These are phyloP conservation scores for Leptographium radiaticola DNA, from an alignment of 2,329 filamentous ascomycete species.

Conservation along the genomic window DNA sequence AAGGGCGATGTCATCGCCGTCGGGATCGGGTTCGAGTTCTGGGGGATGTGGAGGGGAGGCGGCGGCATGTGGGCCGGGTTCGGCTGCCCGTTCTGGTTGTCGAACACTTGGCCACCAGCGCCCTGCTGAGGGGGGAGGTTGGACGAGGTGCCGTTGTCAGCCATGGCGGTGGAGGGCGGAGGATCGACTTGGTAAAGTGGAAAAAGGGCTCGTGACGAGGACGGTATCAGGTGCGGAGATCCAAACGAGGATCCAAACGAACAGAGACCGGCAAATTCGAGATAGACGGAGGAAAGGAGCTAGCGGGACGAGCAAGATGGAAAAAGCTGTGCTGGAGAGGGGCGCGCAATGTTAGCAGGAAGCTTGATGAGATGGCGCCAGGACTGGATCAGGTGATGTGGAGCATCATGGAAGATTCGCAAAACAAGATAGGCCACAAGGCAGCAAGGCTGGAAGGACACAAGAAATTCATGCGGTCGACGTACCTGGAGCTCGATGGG, in stretches of 20 bases:
- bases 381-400: not conserved
- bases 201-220: not conserved
- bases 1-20: constrained; percentile 83
- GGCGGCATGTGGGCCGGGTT: constrained; percentile 74
- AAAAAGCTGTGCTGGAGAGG: not conserved
- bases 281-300: not conserved
- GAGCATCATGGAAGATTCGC: not conserved
- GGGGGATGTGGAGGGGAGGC: constrained; percentile 82
- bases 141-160: constrained; percentile 53
- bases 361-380: not conserved
- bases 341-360: not conserved
- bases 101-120: constrained; percentile 63
- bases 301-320: not conserved
- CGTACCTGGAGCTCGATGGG: not conserved
- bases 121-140: constrained; percentile 59
- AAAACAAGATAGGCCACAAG: not conserved
- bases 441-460: not conserved
- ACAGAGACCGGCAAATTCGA: no score
- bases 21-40: constrained; percentile 91
- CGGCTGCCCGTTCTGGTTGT: constrained; percentile 59
- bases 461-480: not conserved
- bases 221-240: no score
- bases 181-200: not conserved
- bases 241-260: no score
- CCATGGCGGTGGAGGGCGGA: constrained; percentile 42